phyloP scores from a whole-genome alignment of 306 rosid species.

The Prunus campanulata region DNA sequence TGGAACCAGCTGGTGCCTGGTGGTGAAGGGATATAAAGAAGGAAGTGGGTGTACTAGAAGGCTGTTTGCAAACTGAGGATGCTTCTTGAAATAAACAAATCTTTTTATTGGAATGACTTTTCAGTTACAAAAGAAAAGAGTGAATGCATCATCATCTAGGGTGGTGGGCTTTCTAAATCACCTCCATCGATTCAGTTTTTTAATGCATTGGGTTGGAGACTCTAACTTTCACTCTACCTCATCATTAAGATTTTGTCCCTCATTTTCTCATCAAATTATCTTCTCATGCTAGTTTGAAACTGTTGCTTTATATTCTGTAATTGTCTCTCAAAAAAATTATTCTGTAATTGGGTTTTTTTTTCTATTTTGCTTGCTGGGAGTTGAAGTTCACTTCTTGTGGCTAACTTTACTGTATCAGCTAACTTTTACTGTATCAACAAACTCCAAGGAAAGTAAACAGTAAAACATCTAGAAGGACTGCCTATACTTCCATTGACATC shows the following conservation, averaged over 20 bases:
- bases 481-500: background rate
- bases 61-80: slow-evolving; percentile 18
- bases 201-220: slow-evolving; percentile 9
- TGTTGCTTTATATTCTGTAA: background rate
- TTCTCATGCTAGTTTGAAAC: background rate
- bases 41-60: slow-evolving; percentile 7
- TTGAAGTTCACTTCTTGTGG: background rate
- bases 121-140: slow-evolving; percentile 14
- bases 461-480: background rate
- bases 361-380: background rate
- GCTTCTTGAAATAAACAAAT: slow-evolving; percentile 21
- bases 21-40: slow-evolving; percentile 11
- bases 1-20: slow-evolving; percentile 42
- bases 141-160: slow-evolving; percentile 12
- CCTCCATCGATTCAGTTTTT: slow-evolving; percentile 44
- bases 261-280: slow-evolving; percentile 28
- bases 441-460: background rate
- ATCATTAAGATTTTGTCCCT: slow-evolving; percentile 21
- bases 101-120: slow-evolving; percentile 33
- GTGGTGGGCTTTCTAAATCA: slow-evolving; percentile 67
- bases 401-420: background rate
- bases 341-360: background rate
- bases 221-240: slow-evolving; percentile 63
- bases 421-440: slow-evolving; percentile 2
- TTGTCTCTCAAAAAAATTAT: no score